Evolutionary conservation across 148 eudicot genomes (phyloP), one percentile per base, ranked within the genome.

Genomic region (Rhododendron molle): DNA sequence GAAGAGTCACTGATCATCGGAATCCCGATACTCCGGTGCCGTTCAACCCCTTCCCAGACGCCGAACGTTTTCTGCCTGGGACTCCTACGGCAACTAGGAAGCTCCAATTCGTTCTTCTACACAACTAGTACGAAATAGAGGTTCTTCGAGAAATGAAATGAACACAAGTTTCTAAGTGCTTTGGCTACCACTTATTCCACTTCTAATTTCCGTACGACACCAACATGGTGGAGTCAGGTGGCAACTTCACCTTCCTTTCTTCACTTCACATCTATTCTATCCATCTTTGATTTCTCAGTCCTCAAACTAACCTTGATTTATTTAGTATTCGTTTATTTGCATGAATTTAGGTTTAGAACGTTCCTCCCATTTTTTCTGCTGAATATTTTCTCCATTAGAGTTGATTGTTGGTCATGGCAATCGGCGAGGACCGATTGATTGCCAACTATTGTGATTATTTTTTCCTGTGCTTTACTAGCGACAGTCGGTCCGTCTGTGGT

Each of bases 181-280:
- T 43, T 83, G 40, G 15, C 74, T 26, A 16, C 78, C 49, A 44
- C 77, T 23, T 69, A 47, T 30, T 23, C 76, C 77, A 26, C 77
- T 83, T 83, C 52, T 46, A 44, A 69, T 43, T 83, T 83, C 16
- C 82, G 26, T 20, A 40, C 26, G 21, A 40, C 23, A 18, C 79
- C 10, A 50, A 80, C 82, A 80, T 80, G 82, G 50, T 40, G 23
- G 78, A 69, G 32, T 83, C 85, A 44, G 85, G 85, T 83, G 58
- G 30, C 71, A 16, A 14, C n/a, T 12, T 13, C 26, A 7, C 56
- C 44, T 81, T 80, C 52, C 20, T 79, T 79, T 49, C 71, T 65
- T n/a, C 71, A 65, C 71, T 49, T 5, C 9, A 46, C 50, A 54
- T 26, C 13, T 9, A 15, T 34, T 20, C 20, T 54, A 10, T 18